Base-by-base conservation (phyloP, 139 green algal species). In the Protoeuglena noctilucae region DNA sequence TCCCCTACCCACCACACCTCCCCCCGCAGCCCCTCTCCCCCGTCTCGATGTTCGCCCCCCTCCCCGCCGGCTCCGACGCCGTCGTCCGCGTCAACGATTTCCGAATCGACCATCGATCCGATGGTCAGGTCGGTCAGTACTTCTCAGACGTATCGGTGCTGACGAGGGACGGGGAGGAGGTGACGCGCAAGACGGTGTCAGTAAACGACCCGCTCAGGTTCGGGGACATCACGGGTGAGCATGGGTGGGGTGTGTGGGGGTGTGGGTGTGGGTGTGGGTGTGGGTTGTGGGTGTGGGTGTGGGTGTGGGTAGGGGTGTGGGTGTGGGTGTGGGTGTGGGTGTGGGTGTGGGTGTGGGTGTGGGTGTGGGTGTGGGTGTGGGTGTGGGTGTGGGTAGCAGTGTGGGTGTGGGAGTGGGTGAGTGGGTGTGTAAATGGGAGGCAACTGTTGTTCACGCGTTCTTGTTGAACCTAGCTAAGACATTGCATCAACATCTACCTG, bases 201-300 rank as follows among this genome's bases (percentile, higher is more conserved):
- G 91, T 99, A 2, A 99, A 99, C 65, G 66, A 89, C 48, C 91
- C 91, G 18, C 80, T 98, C 52, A 69, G 91, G 0, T 93, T 67
- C 49, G 48, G 41, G 25, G 31, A 54, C 28, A 16, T 56, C 19
- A 43, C 59, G 24, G 84, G 58, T 93, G 47, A 93, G 83, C 1
- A 77, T 93, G 63, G 92, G 93, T 60, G 83, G 72, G 63, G 68
- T 71, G 28, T 19, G 56, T 45, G 19, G 16, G 27, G 28, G 4
- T 52, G 14, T n/a, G n/a, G n/a, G n/a, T n/a, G n/a, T n/a, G n/a
- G n/a, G n/a, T n/a, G n/a, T n/a, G n/a, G n/a, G n/a, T n/a, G n/a
- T n/a, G n/a, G n/a, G n/a, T n/a, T n/a, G n/a, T n/a, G n/a, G n/a
- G n/a, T n/a, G n/a, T n/a, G 40, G 12, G 55, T 28, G 21, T 54